Evolutionary conservation across 768 basidiomycete genomes (phyloP).

Genomic region (Epithele typhae): DNA sequence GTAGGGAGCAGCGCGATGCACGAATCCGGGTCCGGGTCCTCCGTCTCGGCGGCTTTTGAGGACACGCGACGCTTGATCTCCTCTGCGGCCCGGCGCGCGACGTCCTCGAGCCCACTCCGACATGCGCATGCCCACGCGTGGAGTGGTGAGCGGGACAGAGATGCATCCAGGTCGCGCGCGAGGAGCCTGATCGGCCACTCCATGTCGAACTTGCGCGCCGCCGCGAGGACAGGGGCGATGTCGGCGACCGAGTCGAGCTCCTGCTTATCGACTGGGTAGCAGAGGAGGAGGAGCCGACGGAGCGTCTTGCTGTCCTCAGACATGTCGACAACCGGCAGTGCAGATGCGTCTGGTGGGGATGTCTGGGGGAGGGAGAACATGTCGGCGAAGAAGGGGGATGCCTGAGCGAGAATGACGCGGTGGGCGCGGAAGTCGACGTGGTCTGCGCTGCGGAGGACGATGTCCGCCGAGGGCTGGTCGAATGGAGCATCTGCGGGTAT

Average conservation of each 20-base stretch:
- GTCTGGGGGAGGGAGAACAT: too few relatives aligned
- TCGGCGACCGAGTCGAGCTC: background rate
- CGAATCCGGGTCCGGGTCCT: too few relatives aligned
- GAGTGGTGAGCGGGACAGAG: too few relatives aligned
- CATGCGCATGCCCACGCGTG: too few relatives aligned
- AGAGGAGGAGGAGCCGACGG: conserved; percentile 3
- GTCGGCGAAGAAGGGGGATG: conserved; percentile 52
- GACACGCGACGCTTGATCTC: too few relatives aligned
- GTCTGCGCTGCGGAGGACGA: conserved; percentile 53
- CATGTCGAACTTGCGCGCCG: conserved; percentile 9
- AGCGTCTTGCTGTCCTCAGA: conserved; percentile 9
- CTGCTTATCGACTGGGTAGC: conserved; percentile 7
- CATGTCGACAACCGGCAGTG: background rate
- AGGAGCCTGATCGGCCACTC: background rate
- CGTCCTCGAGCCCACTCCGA: too few relatives aligned
- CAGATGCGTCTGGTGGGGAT: too few relatives aligned
- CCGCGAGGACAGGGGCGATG: background rate
- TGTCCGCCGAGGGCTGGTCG: conserved; percentile 27
- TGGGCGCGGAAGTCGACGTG: conserved; percentile 44
- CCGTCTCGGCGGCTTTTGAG: too few relatives aligned
- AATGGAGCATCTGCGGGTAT: too few relatives aligned
- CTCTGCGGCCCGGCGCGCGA: too few relatives aligned
- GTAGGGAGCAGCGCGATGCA: too few relatives aligned
- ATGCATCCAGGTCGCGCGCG: too few relatives aligned
- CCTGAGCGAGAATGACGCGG: conserved; percentile 47